These are phyloP conservation scores for Lachancea nothofagi DNA, from an alignment of 805 yeast genomes.

Conservation along the genomic window DNA sequence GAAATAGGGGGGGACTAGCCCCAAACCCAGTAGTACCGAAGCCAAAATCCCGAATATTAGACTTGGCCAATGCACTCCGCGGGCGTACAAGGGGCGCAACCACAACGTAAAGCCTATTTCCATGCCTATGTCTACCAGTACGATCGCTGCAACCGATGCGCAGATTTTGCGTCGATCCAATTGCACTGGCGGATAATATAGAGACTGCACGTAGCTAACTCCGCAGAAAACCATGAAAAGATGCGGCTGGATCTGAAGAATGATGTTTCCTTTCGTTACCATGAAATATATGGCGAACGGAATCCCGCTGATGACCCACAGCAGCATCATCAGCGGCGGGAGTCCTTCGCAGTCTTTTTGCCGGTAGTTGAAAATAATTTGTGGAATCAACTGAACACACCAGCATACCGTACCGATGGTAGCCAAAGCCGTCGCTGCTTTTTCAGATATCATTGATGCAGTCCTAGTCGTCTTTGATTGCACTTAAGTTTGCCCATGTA, in stretches of 20 bases:
- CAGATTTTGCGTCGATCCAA: conserved; percentile 36
- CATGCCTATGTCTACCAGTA: conserved; percentile 45
- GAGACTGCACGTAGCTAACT: conserved; percentile 61
- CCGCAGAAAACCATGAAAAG: conserved; percentile 66
- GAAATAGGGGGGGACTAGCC: conserved; percentile 83
- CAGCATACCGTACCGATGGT: conserved; percentile 87
- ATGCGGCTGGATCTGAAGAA: conserved; percentile 84
- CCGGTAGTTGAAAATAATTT: conserved; percentile 65
- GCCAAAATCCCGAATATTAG: conserved; percentile 78
- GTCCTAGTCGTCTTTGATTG: not conserved
- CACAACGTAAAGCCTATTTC: conserved; percentile 72
- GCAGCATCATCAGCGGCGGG: conserved; percentile 80
- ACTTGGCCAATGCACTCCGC: conserved; percentile 66
- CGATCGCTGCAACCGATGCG: conserved; percentile 34
- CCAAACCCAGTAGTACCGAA: conserved; percentile 64
- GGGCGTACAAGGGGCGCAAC: conserved; percentile 49
- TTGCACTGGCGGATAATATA: conserved; percentile 66
- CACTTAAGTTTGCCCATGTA: no score
- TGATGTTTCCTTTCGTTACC: conserved; percentile 62
- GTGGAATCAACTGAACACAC: conserved; percentile 91
- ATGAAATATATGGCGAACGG: conserved; percentile 86
- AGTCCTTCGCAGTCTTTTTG: conserved; percentile 79
- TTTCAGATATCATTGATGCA: conserved; percentile 18
- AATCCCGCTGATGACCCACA: conserved; percentile 75
- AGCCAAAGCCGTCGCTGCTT: conserved; percentile 70